These are phyloP conservation scores for Mitragyna speciosa DNA, from an alignment of 257 asterid genomes.

Conservation along the genomic window DNA sequence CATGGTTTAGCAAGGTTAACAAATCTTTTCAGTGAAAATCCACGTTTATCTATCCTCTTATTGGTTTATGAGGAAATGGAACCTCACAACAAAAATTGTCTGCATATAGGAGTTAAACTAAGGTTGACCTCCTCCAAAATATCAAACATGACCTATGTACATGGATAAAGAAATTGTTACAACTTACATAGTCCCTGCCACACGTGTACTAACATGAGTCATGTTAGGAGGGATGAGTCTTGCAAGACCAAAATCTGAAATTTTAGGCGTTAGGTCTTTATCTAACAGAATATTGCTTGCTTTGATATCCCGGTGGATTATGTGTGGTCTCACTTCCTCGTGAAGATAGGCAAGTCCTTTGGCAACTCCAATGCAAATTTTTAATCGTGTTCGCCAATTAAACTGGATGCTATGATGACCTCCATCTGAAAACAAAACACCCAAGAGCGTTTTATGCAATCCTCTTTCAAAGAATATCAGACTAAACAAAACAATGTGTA, in stretches of 20 bases:
- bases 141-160: constrained; percentile 3
- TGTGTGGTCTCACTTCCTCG: constrained; percentile 87
- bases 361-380: constrained; percentile 77
- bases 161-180: constrained; percentile 3
- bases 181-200: constrained; percentile 95
- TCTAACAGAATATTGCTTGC: constrained; percentile 95
- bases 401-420: constrained; percentile 46
- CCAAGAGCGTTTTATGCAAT: constrained; percentile 17
- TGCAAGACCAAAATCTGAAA: constrained; percentile 96
- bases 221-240: constrained; percentile 80
- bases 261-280: constrained; percentile 74
- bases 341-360: constrained; percentile 89
- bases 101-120: not conserved
- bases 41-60: not conserved
- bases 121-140: not conserved
- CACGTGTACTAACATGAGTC: constrained; percentile 95
- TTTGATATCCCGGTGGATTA: constrained; percentile 92
- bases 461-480: not conserved
- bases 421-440: constrained; percentile 45
- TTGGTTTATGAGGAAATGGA: not conserved
- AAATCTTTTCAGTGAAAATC: not conserved
- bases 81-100: not conserved
- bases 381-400: constrained; percentile 66
- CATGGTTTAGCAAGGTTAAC: not conserved
- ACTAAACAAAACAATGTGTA: not conserved